Evolutionary conservation across 768 basidiomycete species (phyloP).

Genomic region (Rhodotorula toruloides): DNA sequence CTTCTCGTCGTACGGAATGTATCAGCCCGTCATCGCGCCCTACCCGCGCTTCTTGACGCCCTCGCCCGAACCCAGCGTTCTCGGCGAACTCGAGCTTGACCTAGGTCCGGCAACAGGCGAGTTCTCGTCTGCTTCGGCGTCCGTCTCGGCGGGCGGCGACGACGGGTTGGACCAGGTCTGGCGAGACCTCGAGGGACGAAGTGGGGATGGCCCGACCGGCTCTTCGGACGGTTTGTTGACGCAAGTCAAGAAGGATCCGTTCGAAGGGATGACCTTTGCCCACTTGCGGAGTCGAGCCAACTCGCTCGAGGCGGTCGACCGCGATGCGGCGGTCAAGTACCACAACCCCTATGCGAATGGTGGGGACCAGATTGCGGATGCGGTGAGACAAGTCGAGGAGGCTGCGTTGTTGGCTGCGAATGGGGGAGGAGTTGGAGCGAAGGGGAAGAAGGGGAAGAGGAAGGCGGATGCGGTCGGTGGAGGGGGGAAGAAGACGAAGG

Average conservation of each 20-base stretch:
- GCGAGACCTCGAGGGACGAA: not conserved
- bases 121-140: not conserved
- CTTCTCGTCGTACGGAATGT: constrained; percentile 36
- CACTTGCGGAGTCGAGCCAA: constrained; percentile 31
- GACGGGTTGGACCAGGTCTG: constrained; percentile 7
- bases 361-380: not conserved
- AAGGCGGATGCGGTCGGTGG: not conserved
- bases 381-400: not conserved
- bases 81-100: constrained; percentile 34
- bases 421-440: no score
- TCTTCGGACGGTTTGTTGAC: not conserved
- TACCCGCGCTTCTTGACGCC: constrained; percentile 38
- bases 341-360: constrained; percentile 2
- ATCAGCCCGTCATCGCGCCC: constrained; percentile 32
- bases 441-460: constrained; percentile 26
- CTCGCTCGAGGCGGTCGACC: constrained; percentile 32
- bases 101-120: constrained; percentile 14
- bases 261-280: constrained; percentile 34
- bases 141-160: not conserved
- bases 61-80: constrained; percentile 26
- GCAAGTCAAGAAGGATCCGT: constrained; percentile 23
- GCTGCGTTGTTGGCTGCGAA: no score
- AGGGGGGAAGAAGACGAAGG: constrained; percentile 17
- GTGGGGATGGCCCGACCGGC: not conserved
- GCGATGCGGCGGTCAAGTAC: constrained; percentile 13